Evolutionary conservation across 257 asterid species (phyloP), one percentile per base, ranked within the genome.

Genomic region (Solanum tarijense): DNA sequence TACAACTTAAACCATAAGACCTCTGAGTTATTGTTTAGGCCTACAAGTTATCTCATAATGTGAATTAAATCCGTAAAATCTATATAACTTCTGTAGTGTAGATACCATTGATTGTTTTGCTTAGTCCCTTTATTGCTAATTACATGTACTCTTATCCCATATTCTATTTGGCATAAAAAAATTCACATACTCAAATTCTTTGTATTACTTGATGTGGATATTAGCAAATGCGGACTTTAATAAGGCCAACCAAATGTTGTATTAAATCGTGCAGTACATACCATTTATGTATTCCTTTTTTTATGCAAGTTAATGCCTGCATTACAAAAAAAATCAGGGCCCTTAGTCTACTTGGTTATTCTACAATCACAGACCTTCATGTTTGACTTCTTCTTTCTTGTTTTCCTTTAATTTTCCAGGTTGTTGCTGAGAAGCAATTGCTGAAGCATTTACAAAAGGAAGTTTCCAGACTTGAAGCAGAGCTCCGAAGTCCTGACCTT

Each of bases 401-500:
- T 25, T 36, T 23, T 72, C 72, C 20, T 31, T 9, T 18, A 35
- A 32, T 60, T 62, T 46, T 88, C 52, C 86, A 95, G 99, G 91
- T 97, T 87, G 94, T 95, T 86, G 95, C 95, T 48, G 95, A 95
- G 93, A 94, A 94, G 93, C 93, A 93, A 91, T 69, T 95, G 79
- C 94, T 97, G 83, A 97, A 94, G 93, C 95, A 95, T 87, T 91
- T 97, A 92, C 95, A 96, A 88, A 92, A 96, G 87, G 96, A 97
- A 92, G 96, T 97, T 90, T 96, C 99, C 74, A 92, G 98, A 87
- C 98, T 97, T 55, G 99, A 96, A 93, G 96, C 99, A 81, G 99
- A 96, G 92, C 96, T 94, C 87, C 94, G 89, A 86, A 97, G 94
- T 94, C 99, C 98, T 5, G 95, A 92, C 60, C 93, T 94, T 39